These are phyloP conservation scores for Boletus vinaceobasis DNA, from an alignment of 768 basidiomycete genomes.

Conservation along the genomic window DNA sequence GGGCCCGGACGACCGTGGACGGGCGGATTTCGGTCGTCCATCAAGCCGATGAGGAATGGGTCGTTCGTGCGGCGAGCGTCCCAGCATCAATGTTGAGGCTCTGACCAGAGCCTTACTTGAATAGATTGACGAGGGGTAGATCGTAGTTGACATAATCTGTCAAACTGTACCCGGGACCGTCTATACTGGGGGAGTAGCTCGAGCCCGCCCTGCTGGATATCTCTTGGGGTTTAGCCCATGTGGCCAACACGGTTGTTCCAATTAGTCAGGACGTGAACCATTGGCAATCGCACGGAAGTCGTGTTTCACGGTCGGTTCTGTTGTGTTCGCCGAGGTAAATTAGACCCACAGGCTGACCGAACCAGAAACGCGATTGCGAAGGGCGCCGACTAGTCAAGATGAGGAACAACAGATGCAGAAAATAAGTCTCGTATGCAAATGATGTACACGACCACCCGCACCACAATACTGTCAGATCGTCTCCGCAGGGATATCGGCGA, in stretches of 20 bases:
- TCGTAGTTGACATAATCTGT: constrained; percentile 73
- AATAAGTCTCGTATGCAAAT: not conserved
- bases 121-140: constrained; percentile 69
- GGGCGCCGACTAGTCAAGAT: constrained; percentile 67
- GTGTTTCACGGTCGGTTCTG: constrained; percentile 74
- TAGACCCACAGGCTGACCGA: constrained; percentile 80
- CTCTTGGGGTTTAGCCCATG: constrained; percentile 75
- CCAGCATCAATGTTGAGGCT: constrained; percentile 56
- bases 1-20: constrained; percentile 37
- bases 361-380: constrained; percentile 85
- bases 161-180: constrained; percentile 82
- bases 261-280: constrained; percentile 94
- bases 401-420: not conserved
- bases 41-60: constrained; percentile 85
- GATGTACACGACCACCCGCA: constrained; percentile 67
- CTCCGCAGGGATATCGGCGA: constrained; percentile 64
- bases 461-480: constrained; percentile 73
- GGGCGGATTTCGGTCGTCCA: constrained; percentile 87
- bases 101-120: constrained; percentile 67
- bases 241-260: constrained; percentile 88
- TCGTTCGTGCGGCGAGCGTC: constrained; percentile 68
- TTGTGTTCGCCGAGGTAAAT: constrained; percentile 72
- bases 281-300: constrained; percentile 90
- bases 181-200: constrained; percentile 70
- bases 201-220: constrained; percentile 65